Evolutionary conservation across 2,329 filamentous ascomycete genomes (phyloP), one percentile per base, ranked within the genome.

Genomic region (Pseudogymnoascus sp.): DNA sequence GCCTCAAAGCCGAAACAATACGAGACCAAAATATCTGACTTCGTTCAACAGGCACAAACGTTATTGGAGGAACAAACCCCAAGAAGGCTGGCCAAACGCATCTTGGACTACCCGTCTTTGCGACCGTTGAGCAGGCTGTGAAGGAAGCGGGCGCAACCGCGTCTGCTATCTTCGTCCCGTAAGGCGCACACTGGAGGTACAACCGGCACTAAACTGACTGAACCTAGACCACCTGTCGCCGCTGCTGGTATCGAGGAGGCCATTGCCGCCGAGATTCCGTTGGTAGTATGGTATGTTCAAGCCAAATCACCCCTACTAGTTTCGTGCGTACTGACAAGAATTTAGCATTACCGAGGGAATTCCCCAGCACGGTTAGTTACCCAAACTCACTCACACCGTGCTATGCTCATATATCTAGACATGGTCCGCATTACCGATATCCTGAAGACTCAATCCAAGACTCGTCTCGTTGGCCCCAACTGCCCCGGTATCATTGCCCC

Each of bases 371-470:
- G 93, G 91, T 93, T 84, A 72, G 85, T 76, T 64, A 64, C 40
- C 40, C 29, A n/a, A 13, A 33, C 46, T 33, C 62, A 60, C 56
- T 62, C 65, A 56, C 66, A 69, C 60, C 62, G 38, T 29, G 61
- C 33, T 17, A 61, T 62, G 46, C 65, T 70, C 62, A 68, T 29
- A 29, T 60, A 53, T 15, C 65, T 62, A 95, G 91, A 99, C 82
- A 99, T 99, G 95, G 92, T 97, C 72, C 92, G 93, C 81, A 96
- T 97, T 78, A 97, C 95, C 77, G 87, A 92, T 77, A 96, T 97
- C 78, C 86, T 99, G 76, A 97, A 97, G 86, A 91, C 93, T 63
- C 95, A 99, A 82, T 88, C 82, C 83, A 97, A 97, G 86, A 97
- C 93, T 70, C 90, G 95, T 75, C 85, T 99, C 73, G 92, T 97